Conservation (phyloP, 2,329 filamentous ascomycete species). For the Exutisphaerella laricina region DNA sequence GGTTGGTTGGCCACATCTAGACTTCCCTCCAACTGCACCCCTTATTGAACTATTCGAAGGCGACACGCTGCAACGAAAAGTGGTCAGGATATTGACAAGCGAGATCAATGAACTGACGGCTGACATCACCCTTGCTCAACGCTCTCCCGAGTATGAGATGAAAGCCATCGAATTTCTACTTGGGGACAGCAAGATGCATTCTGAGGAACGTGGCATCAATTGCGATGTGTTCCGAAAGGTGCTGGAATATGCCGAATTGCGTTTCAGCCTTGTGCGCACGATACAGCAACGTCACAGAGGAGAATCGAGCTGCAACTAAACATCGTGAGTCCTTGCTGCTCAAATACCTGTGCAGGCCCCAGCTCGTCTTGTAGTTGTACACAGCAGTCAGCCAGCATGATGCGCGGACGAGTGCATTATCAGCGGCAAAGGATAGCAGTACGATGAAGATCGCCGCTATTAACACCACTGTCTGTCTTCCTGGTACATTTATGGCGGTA, state of each 20-base stretch:
- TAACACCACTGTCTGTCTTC: slow-evolving; percentile 47
- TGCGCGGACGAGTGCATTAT: slow-evolving; percentile 19
- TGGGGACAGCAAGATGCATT: slow-evolving; percentile 8
- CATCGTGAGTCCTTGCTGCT: slow-evolving; percentile 5
- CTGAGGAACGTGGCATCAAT: no score
- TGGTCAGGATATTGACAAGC: no score
- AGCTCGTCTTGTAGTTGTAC: slow-evolving; percentile 15
- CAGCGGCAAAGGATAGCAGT: slow-evolving; percentile 43
- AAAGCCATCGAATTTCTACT: slow-evolving; percentile 5
- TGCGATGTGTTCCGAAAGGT: no score
- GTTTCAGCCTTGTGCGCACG: slow-evolving; percentile 6
- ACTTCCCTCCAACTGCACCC: no score
- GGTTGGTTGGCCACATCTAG: no score
- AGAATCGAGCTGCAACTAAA: slow-evolving; percentile 14
- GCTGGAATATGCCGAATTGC: no score
- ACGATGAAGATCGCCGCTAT: slow-evolving; percentile 50
- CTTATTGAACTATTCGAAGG: no score
- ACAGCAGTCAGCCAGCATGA: slow-evolving; percentile 19
- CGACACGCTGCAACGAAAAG: no score
- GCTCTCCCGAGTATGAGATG: slow-evolving; percentile 14
- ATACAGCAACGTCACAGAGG: slow-evolving; percentile 3
- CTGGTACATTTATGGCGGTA: slow-evolving; percentile 48
- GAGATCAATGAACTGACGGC: slow-evolving; percentile 14
- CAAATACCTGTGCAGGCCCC: not conserved
- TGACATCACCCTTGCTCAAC: slow-evolving; percentile 10